Conservation (phyloP, 73 alveolate species). For the Effrenium voratum region DNA sequence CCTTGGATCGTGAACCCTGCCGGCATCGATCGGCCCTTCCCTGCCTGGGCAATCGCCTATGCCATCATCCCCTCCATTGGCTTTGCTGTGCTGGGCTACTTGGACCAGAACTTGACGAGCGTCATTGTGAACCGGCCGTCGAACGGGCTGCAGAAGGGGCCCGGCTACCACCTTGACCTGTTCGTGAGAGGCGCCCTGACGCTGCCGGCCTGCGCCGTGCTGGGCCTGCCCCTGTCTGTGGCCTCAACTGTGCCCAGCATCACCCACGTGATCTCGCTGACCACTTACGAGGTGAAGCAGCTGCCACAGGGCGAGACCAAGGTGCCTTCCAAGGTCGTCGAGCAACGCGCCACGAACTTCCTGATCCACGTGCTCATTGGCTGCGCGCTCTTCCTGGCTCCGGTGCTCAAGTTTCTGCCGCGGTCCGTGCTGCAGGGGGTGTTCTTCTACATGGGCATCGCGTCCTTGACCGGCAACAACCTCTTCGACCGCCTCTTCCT, state of each 20-base stretch:
- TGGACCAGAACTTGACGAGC: conserved; percentile 2
- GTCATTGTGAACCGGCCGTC: conserved; percentile 4
- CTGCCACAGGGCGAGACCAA: not conserved
- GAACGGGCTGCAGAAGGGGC: not conserved
- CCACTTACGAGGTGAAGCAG: not conserved
- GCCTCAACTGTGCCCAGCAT: not conserved
- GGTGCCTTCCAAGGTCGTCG: not conserved
- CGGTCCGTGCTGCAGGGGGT: not conserved
- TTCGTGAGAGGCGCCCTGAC: not conserved
- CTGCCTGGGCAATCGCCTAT: not conserved
- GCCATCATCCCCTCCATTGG: conserved; percentile 2
- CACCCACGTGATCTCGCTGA: not conserved
- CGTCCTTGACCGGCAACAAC: not conserved
- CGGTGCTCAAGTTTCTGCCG: not conserved
- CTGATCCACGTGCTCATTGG: not conserved
- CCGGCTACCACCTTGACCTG: conserved; percentile 20
- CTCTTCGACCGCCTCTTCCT: not conserved
- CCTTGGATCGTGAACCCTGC: conserved; percentile 28
- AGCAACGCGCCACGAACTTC: not conserved
- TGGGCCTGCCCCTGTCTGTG: conserved; percentile 11
- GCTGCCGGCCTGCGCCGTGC: not conserved
- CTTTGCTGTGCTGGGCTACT: conserved; percentile 2
- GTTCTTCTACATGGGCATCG: conserved; percentile 4
- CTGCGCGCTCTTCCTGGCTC: not conserved
- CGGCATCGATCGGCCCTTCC: conserved; percentile 23